A percentile compares a stretch with the other conserved stretches of the same genome.
Conservation (phyloP, 768 basidiomycete genomes). For the Boletus edulis region DNA sequence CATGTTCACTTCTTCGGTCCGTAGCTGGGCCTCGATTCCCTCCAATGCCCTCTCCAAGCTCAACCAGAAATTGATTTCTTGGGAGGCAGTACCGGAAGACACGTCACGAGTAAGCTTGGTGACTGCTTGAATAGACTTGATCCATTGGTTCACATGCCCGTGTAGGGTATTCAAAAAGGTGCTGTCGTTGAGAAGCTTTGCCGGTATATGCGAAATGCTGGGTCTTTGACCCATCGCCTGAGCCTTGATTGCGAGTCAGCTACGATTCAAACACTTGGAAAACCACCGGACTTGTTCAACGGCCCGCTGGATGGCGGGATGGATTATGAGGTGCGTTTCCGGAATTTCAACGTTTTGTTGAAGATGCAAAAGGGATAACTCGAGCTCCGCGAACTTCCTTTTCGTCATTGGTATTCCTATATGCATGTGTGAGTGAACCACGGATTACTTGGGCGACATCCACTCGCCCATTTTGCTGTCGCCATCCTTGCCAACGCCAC, state of each 20-base stretch:
- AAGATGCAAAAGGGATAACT: slow-evolving; percentile 88
- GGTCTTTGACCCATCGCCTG: slow-evolving; percentile 58
- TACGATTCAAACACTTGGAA: slow-evolving; percentile 29
- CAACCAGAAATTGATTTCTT: slow-evolving; percentile 99
- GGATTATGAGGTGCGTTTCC: slow-evolving; percentile 89
- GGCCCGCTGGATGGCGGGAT: slow-evolving; percentile 83
- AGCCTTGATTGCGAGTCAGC: slow-evolving; percentile 30
- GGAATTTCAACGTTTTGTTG: slow-evolving; percentile 99
- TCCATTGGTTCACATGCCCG: slow-evolving; percentile 94
- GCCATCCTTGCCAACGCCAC: slow-evolving; percentile 69
- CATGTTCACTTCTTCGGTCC: slow-evolving; percentile 89
- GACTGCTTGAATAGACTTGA: slow-evolving; percentile 95
- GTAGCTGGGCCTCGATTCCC: slow-evolving; percentile 86
- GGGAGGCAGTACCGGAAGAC: slow-evolving; percentile 90
- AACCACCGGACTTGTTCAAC: slow-evolving; percentile 60
- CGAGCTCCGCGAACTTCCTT: slow-evolving; percentile 98
- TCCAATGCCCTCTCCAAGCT: slow-evolving; percentile 92
- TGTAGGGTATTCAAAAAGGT: slow-evolving; percentile 93
- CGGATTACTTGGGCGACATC: slow-evolving; percentile 1
- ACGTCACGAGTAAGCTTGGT: slow-evolving; percentile 96
- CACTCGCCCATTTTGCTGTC: slow-evolving; percentile 79
- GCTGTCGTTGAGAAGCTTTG: slow-evolving; percentile 77
- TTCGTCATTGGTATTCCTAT: slow-evolving; percentile 94
- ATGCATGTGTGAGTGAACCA: slow-evolving; percentile 4
- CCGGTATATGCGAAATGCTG: slow-evolving; percentile 72